Conservation (phyloP, 1,284 basidiomycete genomes). For the Coriolopsis trogii region DNA sequence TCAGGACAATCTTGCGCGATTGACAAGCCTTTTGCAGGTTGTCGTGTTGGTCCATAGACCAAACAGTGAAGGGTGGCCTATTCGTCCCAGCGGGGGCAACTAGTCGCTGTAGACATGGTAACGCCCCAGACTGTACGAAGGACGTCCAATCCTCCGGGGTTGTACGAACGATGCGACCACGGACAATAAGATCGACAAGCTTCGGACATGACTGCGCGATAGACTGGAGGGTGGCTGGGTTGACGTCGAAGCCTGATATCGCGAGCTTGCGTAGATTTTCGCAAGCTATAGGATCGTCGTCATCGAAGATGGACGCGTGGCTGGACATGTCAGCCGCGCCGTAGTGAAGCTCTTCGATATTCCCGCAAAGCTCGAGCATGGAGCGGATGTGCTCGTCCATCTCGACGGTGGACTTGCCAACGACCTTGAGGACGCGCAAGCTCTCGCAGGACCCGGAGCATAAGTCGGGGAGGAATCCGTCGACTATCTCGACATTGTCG, state of each 20-base stretch:
- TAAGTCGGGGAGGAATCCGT: slow-evolving; percentile 44
- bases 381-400: slow-evolving; percentile 43
- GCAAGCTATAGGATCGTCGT: slow-evolving; percentile 21
- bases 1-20: slow-evolving; percentile 11
- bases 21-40: slow-evolving; percentile 35
- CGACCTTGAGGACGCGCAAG: slow-evolving; percentile 41
- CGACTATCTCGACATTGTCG: slow-evolving; percentile 45
- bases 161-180: slow-evolving; percentile 41
- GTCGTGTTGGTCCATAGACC: slow-evolving; percentile 33
- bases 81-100: slow-evolving; percentile 42
- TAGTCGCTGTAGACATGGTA: slow-evolving; percentile 40
- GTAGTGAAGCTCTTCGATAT: slow-evolving; percentile 31
- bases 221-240: slow-evolving; percentile 36
- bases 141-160: slow-evolving; percentile 42
- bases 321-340: slow-evolving; percentile 22
- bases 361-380: slow-evolving; percentile 37
- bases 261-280: slow-evolving; percentile 31
- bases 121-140: slow-evolving; percentile 40
- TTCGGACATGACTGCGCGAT: slow-evolving; percentile 41
- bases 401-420: slow-evolving; percentile 35
- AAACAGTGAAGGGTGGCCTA: slow-evolving; percentile 42
- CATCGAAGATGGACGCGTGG: slow-evolving; percentile 29
- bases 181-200: slow-evolving; percentile 44
- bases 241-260: slow-evolving; percentile 43
- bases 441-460: slow-evolving; percentile 38